These are phyloP conservation scores for Tolypocladium album DNA, from an alignment of 2,329 filamentous ascomycete genomes.

Conservation along the genomic window DNA sequence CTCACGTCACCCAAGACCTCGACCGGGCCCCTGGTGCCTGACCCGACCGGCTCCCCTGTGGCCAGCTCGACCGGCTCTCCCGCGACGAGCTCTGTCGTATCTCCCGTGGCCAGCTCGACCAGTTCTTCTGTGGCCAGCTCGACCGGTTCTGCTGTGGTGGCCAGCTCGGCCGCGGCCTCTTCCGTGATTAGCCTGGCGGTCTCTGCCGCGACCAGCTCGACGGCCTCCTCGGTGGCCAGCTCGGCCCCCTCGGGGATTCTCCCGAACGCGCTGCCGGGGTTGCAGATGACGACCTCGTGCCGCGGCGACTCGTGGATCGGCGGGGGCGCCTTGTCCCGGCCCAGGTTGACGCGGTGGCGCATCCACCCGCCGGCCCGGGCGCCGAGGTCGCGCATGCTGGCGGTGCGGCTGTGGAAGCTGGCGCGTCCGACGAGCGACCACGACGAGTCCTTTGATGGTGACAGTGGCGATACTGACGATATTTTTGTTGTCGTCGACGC, in stretches of 20 bases:
- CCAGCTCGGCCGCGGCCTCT: no score
- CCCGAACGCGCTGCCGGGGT: background rate
- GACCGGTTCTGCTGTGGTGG: no score
- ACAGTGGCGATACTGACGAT: conserved; percentile 2
- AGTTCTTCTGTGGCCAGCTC: no score
- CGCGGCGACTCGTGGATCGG: background rate
- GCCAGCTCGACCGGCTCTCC: background rate
- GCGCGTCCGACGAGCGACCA: conserved; percentile 2
- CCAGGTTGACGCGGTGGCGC: conserved; percentile 10
- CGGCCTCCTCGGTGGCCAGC: background rate
- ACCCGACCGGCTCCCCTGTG: background rate
- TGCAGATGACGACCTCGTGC: background rate
- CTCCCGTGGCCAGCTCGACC: no score
- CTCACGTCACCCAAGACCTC: background rate
- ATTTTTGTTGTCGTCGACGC: background rate
- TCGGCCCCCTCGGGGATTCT: background rate
- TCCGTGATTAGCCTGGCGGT: no score
- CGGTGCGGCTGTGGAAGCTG: background rate
- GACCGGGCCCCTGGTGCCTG: background rate
- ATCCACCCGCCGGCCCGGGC: conserved; percentile 16
- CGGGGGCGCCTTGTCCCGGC: background rate
- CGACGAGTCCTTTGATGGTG: conserved; percentile 2
- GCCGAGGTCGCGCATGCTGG: conserved; percentile 13
- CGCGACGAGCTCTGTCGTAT: no score
- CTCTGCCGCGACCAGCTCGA: background rate